phyloP scores from a whole-genome alignment of 176 grass and related monocot genomes.

The Puccinellia tenuiflora region DNA sequence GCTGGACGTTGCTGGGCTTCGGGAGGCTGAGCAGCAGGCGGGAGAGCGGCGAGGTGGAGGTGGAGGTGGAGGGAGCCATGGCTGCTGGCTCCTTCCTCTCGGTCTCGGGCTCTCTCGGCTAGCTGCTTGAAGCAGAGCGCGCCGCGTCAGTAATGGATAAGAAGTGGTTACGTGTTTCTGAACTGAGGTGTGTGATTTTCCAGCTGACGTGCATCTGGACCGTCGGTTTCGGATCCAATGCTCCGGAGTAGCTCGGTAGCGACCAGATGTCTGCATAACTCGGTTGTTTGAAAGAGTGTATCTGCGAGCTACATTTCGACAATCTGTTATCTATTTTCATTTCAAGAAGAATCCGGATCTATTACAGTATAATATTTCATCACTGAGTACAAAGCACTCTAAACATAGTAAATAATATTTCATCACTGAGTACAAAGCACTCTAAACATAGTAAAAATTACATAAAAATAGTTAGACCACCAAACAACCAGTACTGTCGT shows the following conservation, averaged over 20 bases:
- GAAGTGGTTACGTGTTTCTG: not conserved
- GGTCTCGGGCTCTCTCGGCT: not conserved
- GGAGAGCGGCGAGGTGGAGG: constrained; percentile 23
- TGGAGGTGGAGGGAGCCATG: constrained; percentile 40
- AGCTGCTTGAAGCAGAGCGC: not conserved
- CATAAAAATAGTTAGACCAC: no score
- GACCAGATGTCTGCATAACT: no score
- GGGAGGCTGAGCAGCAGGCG: constrained; percentile 36
- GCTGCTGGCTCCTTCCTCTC: not conserved
- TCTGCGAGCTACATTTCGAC: no score
- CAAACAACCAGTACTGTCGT: no score
- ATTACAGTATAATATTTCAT: no score
- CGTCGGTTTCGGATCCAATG: not conserved
- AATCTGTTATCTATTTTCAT: no score
- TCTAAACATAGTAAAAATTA: no score
- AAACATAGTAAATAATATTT: no score
- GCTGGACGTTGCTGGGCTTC: not conserved
- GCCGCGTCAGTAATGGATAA: constrained; percentile 4
- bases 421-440: no score
- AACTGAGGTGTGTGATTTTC: not conserved
- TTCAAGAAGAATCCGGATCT: no score
- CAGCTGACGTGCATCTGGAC: not conserved
- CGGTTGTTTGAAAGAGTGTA: no score
- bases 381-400: no score
- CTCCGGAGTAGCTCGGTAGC: not conserved